Evolutionary conservation across 2,329 filamentous ascomycete species (phyloP).

Genomic region (Colletotrichum melonis): DNA sequence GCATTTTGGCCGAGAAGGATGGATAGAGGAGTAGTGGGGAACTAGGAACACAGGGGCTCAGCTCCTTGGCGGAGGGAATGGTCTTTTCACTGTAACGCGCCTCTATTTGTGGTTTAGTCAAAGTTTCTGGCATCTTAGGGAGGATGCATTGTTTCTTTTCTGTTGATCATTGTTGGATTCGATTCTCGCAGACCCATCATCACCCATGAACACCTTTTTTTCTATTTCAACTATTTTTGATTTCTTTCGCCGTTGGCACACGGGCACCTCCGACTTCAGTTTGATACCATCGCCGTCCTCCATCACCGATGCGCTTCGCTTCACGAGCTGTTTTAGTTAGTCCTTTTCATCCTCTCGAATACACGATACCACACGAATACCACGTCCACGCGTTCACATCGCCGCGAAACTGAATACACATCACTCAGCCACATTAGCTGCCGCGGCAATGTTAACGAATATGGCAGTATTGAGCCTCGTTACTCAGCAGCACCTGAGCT

Average conservation of each 20-base stretch:
- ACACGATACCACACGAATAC: constrained; percentile 26
- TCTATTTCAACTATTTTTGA: constrained; percentile 15
- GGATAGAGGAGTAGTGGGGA: constrained; percentile 52
- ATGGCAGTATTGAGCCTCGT: too few relatives aligned
- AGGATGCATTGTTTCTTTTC: constrained; percentile 27
- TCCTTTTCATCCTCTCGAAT: constrained; percentile 23
- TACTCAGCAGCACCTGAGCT: neutral
- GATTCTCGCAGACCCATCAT: neutral
- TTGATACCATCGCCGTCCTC: constrained; percentile 33
- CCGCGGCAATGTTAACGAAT: neutral
- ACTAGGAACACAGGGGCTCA: constrained; percentile 21
- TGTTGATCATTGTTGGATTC: constrained; percentile 6
- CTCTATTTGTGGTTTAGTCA: constrained; percentile 12
- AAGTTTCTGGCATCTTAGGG: constrained; percentile 11
- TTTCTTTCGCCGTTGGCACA: constrained; percentile 30
- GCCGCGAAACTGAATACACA: neutral
- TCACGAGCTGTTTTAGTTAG: constrained; percentile 25
- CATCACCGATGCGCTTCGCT: constrained; percentile 24
- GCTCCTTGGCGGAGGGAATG: constrained; percentile 2
- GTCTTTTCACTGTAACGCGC: constrained; percentile 25
- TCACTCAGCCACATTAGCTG: neutral
- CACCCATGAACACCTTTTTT: constrained; percentile 5
- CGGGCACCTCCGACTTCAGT: constrained; percentile 30
- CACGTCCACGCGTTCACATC: neutral
- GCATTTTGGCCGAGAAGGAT: constrained; percentile 45